Conservation (phyloP, 2,329 filamentous ascomycete genomes). For the Pseudogymnoascus sp. region DNA sequence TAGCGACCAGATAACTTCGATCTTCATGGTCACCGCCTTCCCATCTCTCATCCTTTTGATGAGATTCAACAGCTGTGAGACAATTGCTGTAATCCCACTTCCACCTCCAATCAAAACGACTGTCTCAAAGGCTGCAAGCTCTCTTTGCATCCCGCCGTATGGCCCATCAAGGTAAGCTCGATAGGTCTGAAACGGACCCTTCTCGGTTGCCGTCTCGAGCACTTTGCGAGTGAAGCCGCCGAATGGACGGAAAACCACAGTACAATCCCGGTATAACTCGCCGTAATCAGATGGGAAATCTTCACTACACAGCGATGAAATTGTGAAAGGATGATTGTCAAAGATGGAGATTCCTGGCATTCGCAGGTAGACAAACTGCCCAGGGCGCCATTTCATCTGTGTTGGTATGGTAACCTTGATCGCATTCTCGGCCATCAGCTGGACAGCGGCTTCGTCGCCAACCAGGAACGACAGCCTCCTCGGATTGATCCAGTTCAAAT, state of each 20-base stretch:
- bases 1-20: constrained; percentile 89
- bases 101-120: constrained; percentile 89
- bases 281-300: constrained; percentile 91
- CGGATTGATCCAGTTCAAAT: constrained; percentile 82
- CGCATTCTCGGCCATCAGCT: constrained; percentile 83
- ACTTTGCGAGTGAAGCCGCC: constrained; percentile 82
- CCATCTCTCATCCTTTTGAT: constrained; percentile 94
- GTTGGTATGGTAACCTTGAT: constrained; percentile 93
- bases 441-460: constrained; percentile 84
- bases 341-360: constrained; percentile 88
- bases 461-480: constrained; percentile 73
- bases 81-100: constrained; percentile 86
- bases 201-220: constrained; percentile 70
- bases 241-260: constrained; percentile 85
- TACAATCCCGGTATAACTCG: constrained; percentile 78
- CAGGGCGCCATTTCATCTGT: constrained; percentile 84
- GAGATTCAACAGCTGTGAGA: constrained; percentile 84
- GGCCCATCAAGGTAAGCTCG: constrained; percentile 88
- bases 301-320: constrained; percentile 83
- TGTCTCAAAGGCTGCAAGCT: constrained; percentile 85
- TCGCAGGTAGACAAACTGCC: constrained; percentile 88
- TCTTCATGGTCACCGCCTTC: constrained; percentile 82
- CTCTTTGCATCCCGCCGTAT: constrained; percentile 87
- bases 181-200: constrained; percentile 86
- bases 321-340: constrained; percentile 93